These are phyloP conservation scores for Geranomyces michiganensis DNA, from an alignment of 192 early-diverging fungal genomes.

Conservation along the genomic window DNA sequence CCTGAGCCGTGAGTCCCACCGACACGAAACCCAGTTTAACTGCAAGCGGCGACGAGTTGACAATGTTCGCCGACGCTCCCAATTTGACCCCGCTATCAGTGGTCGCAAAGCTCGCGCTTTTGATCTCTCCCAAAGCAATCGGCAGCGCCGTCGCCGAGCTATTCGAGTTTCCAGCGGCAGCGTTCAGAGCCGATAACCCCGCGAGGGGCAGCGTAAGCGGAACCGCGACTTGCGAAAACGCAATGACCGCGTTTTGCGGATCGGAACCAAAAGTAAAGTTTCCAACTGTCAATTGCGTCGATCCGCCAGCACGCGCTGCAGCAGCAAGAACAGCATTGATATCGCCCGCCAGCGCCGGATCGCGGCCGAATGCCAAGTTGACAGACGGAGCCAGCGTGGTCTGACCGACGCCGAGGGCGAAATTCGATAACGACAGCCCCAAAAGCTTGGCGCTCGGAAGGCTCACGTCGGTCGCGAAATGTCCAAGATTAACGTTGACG, in stretches of 20 bases:
- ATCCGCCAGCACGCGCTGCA: slow-evolving; percentile 11
- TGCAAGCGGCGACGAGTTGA: slow-evolving; percentile 15
- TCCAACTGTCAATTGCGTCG: slow-evolving; percentile 6
- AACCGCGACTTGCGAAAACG: slow-evolving; percentile 10
- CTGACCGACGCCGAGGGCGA: slow-evolving; percentile 14
- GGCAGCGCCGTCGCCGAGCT: neutral
- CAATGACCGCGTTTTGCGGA: slow-evolving; percentile 21
- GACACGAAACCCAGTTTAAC: slow-evolving; percentile 23
- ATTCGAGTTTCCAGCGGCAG: neutral
- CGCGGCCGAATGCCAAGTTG: slow-evolving; percentile 18
- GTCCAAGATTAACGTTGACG: slow-evolving; percentile 14
- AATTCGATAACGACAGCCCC: slow-evolving; percentile 7
- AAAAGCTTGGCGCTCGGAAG: slow-evolving; percentile 7
- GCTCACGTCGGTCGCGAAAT: slow-evolving; percentile 16
- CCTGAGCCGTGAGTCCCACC: slow-evolving; percentile 11
- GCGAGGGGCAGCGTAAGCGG: slow-evolving; percentile 14
- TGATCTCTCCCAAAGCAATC: slow-evolving; percentile 10
- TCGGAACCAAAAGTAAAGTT: slow-evolving; percentile 19
- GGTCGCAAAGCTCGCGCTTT: slow-evolving; percentile 8
- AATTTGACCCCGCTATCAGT: slow-evolving; percentile 4
- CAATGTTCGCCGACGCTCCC: neutral
- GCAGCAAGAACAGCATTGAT: slow-evolving; percentile 7
- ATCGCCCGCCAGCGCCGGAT: slow-evolving; percentile 6
- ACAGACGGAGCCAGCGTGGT: slow-evolving; percentile 11
- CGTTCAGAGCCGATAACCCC: neutral